Evolutionary conservation across 2,329 filamentous ascomycete species (phyloP).

Genomic region (Pseudocercospora vitis): DNA sequence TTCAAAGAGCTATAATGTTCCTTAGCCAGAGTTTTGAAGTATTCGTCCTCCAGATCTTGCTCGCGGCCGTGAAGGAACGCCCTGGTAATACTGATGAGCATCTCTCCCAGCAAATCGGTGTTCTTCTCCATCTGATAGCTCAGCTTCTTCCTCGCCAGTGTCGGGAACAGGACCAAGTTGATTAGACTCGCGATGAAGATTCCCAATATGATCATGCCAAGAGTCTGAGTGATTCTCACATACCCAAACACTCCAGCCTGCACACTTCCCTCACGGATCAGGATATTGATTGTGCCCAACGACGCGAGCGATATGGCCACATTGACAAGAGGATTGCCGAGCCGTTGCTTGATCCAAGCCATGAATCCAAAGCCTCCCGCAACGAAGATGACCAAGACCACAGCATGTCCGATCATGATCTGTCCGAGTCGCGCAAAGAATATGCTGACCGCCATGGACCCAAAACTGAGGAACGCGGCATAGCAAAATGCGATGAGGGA

Average conservation of each 20-base stretch:
- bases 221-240: conserved; percentile 75
- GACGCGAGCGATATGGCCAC: conserved; percentile 77
- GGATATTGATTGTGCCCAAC: conserved; percentile 81
- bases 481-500: conserved; percentile 78
- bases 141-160: conserved; percentile 72
- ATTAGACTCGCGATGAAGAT: conserved; percentile 69
- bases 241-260: conserved; percentile 79
- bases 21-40: conserved; percentile 59
- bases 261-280: conserved; percentile 88
- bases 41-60: conserved; percentile 67
- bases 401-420: conserved; percentile 69
- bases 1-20: conserved; percentile 68
- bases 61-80: conserved; percentile 83
- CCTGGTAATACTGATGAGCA: conserved; percentile 76
- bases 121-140: conserved; percentile 71
- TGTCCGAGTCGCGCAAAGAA: conserved; percentile 70
- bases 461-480: conserved; percentile 70
- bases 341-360: conserved; percentile 47
- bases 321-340: conserved; percentile 44
- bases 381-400: conserved; percentile 80
- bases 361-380: conserved; percentile 84
- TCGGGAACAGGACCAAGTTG: conserved; percentile 75
- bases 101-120: conserved; percentile 74
- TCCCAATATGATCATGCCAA: conserved; percentile 81
- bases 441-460: conserved; percentile 86